Percentiles rank a stretch among this genome's conserved stretches.
phyloP scores from a whole-genome alignment of 2,329 filamentous ascomycete species.

The Colletotrichum gigasporum region DNA sequence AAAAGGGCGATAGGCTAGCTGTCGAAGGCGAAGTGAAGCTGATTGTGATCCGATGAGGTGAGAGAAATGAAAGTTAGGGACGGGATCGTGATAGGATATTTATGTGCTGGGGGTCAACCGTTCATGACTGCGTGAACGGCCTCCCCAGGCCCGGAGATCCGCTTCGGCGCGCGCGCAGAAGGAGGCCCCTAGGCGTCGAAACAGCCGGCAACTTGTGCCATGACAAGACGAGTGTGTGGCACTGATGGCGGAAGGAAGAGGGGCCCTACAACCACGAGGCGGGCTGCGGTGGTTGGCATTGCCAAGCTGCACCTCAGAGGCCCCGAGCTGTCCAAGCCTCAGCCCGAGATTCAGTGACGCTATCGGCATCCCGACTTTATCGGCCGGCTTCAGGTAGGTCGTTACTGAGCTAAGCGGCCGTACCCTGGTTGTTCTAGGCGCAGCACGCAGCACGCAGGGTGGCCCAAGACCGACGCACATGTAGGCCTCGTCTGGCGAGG shows the following conservation, averaged over 20 bases:
- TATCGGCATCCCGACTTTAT: conserved; percentile 10
- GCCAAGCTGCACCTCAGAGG: conserved; percentile 28
- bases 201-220: conserved; percentile 16
- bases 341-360: conserved; percentile 24
- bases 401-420: background rate
- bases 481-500: conserved; percentile 7
- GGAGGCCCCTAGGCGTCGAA: conserved; percentile 13
- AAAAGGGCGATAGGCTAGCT: conserved; percentile 30
- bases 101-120: conserved; percentile 16
- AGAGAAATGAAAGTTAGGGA: background rate
- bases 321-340: conserved; percentile 31
- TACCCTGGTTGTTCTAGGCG: conserved; percentile 6
- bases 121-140: conserved; percentile 14
- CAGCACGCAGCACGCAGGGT: conserved; percentile 2
- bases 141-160: conserved; percentile 23
- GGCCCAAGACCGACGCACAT: conserved; percentile 26
- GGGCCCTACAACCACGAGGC: background rate
- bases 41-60: conserved; percentile 25
- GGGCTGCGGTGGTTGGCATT: conserved; percentile 25
- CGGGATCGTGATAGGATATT: conserved; percentile 31
- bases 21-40: conserved; percentile 31
- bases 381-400: background rate
- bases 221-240: conserved; percentile 17
- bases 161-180: conserved; percentile 13
- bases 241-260: conserved; percentile 6